A percentile compares a stretch with the other conserved stretches of the same genome.
phyloP scores from a whole-genome alignment of 805 yeast species.

The Grigorovia yakushimaensis region DNA sequence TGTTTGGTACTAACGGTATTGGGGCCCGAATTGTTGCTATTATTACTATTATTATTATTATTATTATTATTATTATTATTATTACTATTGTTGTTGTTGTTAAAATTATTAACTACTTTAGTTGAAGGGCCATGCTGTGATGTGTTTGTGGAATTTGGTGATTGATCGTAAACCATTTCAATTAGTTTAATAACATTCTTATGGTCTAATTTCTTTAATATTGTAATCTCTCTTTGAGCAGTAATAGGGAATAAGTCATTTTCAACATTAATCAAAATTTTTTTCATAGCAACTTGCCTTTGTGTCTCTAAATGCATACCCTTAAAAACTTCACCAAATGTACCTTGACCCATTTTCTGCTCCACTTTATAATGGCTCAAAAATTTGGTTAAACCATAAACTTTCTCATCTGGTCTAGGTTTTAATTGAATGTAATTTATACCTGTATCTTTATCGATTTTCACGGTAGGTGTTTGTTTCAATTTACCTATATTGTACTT shows the following conservation, averaged over 20 bases:
- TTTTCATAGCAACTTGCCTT: slow-evolving; percentile 78
- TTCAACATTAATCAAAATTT: slow-evolving; percentile 47
- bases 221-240: slow-evolving; percentile 84
- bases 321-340: slow-evolving; percentile 81
- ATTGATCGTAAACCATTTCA: slow-evolving; percentile 62
- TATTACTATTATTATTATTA: background rate
- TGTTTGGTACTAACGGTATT: slow-evolving; percentile 14
- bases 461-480: slow-evolving; percentile 26
- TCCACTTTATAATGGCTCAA: slow-evolving; percentile 25
- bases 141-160: slow-evolving; percentile 15
- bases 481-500: slow-evolving; percentile 29
- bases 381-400: slow-evolving; percentile 27
- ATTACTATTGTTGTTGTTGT: no score
- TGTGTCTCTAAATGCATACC: slow-evolving; percentile 44
- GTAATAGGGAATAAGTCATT: slow-evolving; percentile 77
- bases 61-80: background rate
- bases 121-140: background rate
- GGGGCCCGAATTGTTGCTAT: background rate
- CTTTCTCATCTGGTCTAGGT: slow-evolving; percentile 17
- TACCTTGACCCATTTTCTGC: slow-evolving; percentile 69
- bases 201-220: slow-evolving; percentile 61
- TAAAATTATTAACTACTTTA: background rate
- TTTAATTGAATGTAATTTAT: slow-evolving; percentile 21
- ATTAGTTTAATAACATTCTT: slow-evolving; percentile 63
- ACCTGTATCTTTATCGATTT: slow-evolving; percentile 19